A percentile compares a stretch with the other conserved stretches of the same genome.
Evolutionary conservation across 352 stramenopile genomes (phyloP).

Genomic region (Pseudoperonospora humuli): DNA sequence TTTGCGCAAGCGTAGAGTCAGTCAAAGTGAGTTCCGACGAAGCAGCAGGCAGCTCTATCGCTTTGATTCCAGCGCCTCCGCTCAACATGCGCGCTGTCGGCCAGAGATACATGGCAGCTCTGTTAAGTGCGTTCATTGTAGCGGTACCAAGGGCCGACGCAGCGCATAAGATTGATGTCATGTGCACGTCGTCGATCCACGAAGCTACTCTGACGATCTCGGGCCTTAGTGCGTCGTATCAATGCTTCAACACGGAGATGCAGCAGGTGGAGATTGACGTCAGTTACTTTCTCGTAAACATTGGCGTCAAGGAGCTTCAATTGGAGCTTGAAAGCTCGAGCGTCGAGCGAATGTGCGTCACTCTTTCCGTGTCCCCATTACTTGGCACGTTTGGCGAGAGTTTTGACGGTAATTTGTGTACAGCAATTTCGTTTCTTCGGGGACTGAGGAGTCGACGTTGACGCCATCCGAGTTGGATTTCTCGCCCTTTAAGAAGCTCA

Average conservation of each 20-base stretch:
- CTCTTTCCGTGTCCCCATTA: background rate
- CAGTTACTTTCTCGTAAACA: constrained; percentile 1
- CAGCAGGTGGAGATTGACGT: background rate
- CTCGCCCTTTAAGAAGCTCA: background rate
- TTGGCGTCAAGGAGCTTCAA: background rate
- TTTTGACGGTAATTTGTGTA: background rate
- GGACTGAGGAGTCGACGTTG: background rate
- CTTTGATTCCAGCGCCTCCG: constrained; percentile 23
- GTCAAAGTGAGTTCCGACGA: constrained; percentile 1
- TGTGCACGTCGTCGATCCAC: background rate
- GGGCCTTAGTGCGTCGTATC: background rate
- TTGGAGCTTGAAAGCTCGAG: constrained; percentile 1
- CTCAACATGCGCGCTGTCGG: constrained; percentile 11
- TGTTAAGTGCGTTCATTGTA: background rate
- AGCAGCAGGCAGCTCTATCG: constrained; percentile 3
- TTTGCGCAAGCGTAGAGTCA: constrained; percentile 24
- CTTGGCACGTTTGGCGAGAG: too few species aligned
- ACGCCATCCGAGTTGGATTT: background rate
- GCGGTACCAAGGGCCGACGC: background rate
- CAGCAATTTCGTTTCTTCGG: background rate
- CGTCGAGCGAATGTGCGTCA: constrained; percentile 6
- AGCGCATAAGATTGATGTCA: background rate
- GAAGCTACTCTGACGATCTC: background rate
- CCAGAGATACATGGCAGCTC: constrained; percentile 5
- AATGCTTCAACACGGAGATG: background rate